These are phyloP conservation scores for Coleophoma cylindrospora DNA, from an alignment of 2,329 filamentous ascomycete species.

Conservation along the genomic window DNA sequence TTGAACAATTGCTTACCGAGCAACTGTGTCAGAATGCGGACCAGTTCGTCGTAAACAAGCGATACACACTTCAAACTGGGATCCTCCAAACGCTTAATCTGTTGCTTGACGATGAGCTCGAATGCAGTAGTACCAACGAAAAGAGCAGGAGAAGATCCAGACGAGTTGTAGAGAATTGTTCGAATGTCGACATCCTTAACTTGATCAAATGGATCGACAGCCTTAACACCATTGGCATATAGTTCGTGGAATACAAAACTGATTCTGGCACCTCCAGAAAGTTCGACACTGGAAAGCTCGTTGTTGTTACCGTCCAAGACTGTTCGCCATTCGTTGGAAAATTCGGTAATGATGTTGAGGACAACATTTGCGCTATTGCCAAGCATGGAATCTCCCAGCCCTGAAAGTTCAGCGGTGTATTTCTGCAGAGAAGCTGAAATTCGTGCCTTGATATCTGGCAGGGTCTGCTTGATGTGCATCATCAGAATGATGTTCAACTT, in stretches of 20 bases:
- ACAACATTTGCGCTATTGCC: slow-evolving; percentile 96
- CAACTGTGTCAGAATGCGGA: slow-evolving; percentile 88
- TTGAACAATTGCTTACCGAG: slow-evolving; percentile 86
- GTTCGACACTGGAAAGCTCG: slow-evolving; percentile 87
- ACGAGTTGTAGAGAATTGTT: slow-evolving; percentile 97
- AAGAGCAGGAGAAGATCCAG: slow-evolving; percentile 91
- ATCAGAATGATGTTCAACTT: slow-evolving; percentile 98
- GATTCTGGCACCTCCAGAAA: slow-evolving; percentile 95
- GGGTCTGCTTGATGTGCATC: slow-evolving; percentile 99
- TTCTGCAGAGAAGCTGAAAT: slow-evolving; percentile 94
- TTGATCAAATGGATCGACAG: slow-evolving; percentile 93
- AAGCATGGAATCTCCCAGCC: slow-evolving; percentile 88
- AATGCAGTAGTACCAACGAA: slow-evolving; percentile 99
- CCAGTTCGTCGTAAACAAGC: slow-evolving; percentile 93
- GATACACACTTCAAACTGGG: slow-evolving; percentile 97
- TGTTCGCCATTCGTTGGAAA: slow-evolving; percentile 94
- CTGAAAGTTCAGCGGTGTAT: slow-evolving; percentile 75
- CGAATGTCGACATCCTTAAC: slow-evolving; percentile 98
- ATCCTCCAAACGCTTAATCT: slow-evolving; percentile 94
- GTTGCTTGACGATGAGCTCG: slow-evolving; percentile 96
- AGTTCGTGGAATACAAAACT: slow-evolving; percentile 99
- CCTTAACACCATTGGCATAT: slow-evolving; percentile 96
- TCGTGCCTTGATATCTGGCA: slow-evolving; percentile 96
- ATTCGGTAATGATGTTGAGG: slow-evolving; percentile 98
- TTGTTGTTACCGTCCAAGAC: slow-evolving; percentile 96